Base-by-base conservation (phyloP, 2,329 filamentous ascomycete genomes). In the Claviceps humidiphila region DNA sequence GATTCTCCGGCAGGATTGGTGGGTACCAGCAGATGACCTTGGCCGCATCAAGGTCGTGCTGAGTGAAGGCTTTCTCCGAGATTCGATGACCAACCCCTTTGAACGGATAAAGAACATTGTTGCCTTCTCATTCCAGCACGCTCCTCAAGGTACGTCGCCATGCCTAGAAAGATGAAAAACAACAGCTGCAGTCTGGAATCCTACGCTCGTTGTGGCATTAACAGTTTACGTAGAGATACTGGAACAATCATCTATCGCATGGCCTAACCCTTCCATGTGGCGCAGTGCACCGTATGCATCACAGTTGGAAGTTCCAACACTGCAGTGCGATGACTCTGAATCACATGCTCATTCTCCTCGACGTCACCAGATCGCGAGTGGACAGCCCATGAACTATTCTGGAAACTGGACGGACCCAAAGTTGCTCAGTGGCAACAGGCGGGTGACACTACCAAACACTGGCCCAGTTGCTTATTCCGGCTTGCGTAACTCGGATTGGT, bases 81-180 rank as follows among this genome's bases (percentile, higher is more conserved):
- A 77, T 54, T 77, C 71, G 2, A 52, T 68, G 1, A 68, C 70
- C 2, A 66, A 71, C 43, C 77, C 80, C 0, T 80, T 86, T 57
- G 81, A 87, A 59, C 73, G 81, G 42, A 71, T 86, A 56, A 85
- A 84, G 61, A 87, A 90, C 60, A 67, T 89, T 45, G 78, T 89
- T 24, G 78, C 78, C 14, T 93, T 95, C 66, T 84, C 88, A 1
- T 95, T 94, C 60, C 87, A 93, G 61, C 87, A 93, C 71, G 89
- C 86, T 38, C 88, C 89, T 1, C 68, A 86, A 51, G 76, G 88
- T 91, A 70, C 58, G 74, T 67, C 30, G 16, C 40, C 7, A 6
- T 20, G 26, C 5, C 3, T 16, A 14, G 14, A n/a, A 14, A 39
- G 30, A 30, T 22, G 9, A 7, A 13, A 30, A 24, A 17, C 2